A percentile compares a stretch with the other conserved stretches of the same genome.
Evolutionary conservation across 2,329 filamentous ascomycete genomes (phyloP).

Genomic region (Neopestalotiopsis sp.): DNA sequence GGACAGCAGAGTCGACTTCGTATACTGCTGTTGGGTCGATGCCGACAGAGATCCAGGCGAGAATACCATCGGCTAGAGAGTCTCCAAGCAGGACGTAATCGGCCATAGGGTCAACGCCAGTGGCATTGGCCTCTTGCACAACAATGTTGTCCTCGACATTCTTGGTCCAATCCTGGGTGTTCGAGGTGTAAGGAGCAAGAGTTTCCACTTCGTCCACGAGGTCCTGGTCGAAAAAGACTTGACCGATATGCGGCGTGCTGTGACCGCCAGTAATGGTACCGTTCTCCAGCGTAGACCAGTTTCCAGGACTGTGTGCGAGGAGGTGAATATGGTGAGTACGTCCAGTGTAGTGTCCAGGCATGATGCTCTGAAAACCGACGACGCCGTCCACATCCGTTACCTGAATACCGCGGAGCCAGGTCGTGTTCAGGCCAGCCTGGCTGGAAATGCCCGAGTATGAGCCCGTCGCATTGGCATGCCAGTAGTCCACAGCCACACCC

Average conservation of each 20-base stretch:
- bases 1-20: slow-evolving; percentile 25
- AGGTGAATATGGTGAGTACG: slow-evolving; percentile 19
- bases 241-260: slow-evolving; percentile 58
- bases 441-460: slow-evolving; percentile 37
- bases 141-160: slow-evolving; percentile 55
- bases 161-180: slow-evolving; percentile 43
- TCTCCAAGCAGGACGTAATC: slow-evolving; percentile 59
- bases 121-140: slow-evolving; percentile 41
- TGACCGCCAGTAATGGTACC: slow-evolving; percentile 52
- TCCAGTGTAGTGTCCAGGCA: slow-evolving; percentile 20
- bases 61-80: slow-evolving; percentile 46
- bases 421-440: slow-evolving; percentile 25
- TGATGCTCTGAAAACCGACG: slow-evolving; percentile 14
- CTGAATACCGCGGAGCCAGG: slow-evolving; percentile 20
- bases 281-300: slow-evolving; percentile 42
- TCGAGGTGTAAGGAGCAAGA: slow-evolving; percentile 45
- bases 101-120: slow-evolving; percentile 44
- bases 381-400: slow-evolving; percentile 16
- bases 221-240: slow-evolving; percentile 61
- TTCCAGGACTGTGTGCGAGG: slow-evolving; percentile 13
- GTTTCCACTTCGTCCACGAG: slow-evolving; percentile 51
- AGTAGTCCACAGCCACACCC: slow-evolving; percentile 40
- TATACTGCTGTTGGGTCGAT: slow-evolving; percentile 40
- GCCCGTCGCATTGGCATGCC: slow-evolving; percentile 44
- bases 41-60: slow-evolving; percentile 52